These are phyloP conservation scores for Cucumis melo DNA, from an alignment of 306 rosid genomes.

Conservation along the genomic window DNA sequence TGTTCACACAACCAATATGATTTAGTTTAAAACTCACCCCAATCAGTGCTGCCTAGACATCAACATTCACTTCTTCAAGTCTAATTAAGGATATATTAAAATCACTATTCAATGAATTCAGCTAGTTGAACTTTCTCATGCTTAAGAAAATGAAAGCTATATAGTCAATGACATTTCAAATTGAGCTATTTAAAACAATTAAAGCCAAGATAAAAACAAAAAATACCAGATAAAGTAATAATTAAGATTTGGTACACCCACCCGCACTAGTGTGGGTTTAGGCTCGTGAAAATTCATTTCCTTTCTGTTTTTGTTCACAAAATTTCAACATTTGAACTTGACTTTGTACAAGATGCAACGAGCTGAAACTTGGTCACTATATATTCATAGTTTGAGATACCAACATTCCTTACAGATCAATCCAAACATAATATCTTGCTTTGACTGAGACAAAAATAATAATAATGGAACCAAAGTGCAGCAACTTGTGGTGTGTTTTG, in stretches of 20 bases:
- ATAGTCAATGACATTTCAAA: background rate
- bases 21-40: background rate
- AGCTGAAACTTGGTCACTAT: background rate
- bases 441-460: too few relatives aligned
- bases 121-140: background rate
- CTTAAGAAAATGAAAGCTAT: background rate
- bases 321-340: background rate
- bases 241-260: conserved; percentile 1
- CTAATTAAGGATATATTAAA: background rate
- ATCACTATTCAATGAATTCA: background rate
- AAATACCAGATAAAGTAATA: background rate
- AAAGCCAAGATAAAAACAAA: background rate
- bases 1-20: background rate
- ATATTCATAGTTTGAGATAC: background rate
- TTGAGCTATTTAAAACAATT: background rate
- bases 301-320: background rate
- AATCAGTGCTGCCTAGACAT: background rate
- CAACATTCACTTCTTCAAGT: background rate
- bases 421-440: background rate
- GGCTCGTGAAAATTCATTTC: background rate
- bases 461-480: background rate
- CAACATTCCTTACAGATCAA: background rate
- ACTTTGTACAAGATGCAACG: background rate
- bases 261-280: background rate
- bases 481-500: background rate